Conservation (phyloP, 106 monocot species). For the Vanilla planifolia region DNA sequence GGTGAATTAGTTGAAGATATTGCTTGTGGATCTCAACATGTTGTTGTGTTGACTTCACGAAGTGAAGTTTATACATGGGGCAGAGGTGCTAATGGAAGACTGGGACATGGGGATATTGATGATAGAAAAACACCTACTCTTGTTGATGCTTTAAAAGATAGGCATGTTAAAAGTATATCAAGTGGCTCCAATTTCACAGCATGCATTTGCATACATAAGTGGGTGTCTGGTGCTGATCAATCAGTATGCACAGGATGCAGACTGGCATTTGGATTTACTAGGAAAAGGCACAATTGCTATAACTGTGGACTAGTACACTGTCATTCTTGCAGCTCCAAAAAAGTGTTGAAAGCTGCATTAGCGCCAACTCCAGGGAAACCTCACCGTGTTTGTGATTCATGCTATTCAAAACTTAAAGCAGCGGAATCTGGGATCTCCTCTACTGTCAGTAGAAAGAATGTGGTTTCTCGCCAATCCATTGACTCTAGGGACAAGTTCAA, state of each 20-base stretch:
- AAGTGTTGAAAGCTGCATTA: constrained; percentile 45
- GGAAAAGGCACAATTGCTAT: constrained; percentile 70
- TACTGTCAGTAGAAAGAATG: constrained; percentile 28
- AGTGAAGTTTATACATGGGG: constrained; percentile 73
- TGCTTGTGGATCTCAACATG: constrained; percentile 58
- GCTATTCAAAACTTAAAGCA: constrained; percentile 40
- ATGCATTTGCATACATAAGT: constrained; percentile 64
- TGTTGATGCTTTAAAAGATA: constrained; percentile 60
- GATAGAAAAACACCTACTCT: constrained; percentile 44
- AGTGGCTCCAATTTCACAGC: constrained; percentile 68
- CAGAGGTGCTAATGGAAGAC: constrained; percentile 59
- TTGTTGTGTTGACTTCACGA: constrained; percentile 51
- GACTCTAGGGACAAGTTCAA: constrained; percentile 46
- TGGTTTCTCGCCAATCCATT: constrained; percentile 31
- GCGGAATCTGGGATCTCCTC: constrained; percentile 21
- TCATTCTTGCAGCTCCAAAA: constrained; percentile 53
- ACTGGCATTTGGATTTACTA: constrained; percentile 61
- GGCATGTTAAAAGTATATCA: constrained; percentile 63
- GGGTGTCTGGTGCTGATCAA: constrained; percentile 71
- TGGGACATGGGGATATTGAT: constrained; percentile 60
- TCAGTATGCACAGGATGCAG: constrained; percentile 56
- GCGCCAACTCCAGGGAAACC: constrained; percentile 66
- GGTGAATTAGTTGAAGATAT: constrained; percentile 59
- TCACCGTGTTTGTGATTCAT: constrained; percentile 62
- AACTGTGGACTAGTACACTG: constrained; percentile 66